Percentiles rank a stretch among this genome's conserved stretches.
Conservation (phyloP, 306 rosid genomes). For the Medicago ruthenica region DNA sequence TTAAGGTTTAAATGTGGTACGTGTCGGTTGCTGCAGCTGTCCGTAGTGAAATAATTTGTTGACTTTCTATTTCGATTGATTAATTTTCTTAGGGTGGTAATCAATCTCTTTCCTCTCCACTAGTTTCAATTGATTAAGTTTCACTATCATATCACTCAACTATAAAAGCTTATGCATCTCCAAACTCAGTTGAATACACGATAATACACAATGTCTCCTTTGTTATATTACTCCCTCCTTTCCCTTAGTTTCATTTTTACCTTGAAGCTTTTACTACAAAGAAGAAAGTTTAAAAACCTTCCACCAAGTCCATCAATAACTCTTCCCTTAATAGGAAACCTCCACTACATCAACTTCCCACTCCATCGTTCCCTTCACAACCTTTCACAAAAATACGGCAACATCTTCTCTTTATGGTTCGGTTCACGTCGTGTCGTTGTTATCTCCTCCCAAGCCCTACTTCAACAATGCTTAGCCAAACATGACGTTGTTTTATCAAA, state of each 20-base stretch:
- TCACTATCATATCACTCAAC: no score
- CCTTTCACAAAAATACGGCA: conserved; percentile 42
- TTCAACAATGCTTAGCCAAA: conserved; percentile 63
- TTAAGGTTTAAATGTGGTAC: no score
- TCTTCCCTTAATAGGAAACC: conserved; percentile 67
- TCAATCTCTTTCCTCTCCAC: no score
- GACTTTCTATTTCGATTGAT: no score
- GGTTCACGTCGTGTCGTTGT: conserved; percentile 47
- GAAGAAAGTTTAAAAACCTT: conserved; percentile 25
- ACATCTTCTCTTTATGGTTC: conserved; percentile 42
- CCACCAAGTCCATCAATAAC: conserved; percentile 60
- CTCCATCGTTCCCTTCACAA: conserved; percentile 46
- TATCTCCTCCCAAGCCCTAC: conserved; percentile 43
- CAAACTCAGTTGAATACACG: no score
- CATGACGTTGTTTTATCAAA: conserved; percentile 61
- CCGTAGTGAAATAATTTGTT: no score
- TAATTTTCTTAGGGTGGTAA: no score
- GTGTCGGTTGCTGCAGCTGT: no score
- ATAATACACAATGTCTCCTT: no score
- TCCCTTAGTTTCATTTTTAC: background rate
- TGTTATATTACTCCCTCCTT: background rate
- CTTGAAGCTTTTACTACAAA: background rate
- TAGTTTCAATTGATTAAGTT: no score
- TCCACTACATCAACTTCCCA: conserved; percentile 52
- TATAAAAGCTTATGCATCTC: no score